Evolutionary conservation across 306 rosid genomes (phyloP).

Genomic region (Myrica gale): DNA sequence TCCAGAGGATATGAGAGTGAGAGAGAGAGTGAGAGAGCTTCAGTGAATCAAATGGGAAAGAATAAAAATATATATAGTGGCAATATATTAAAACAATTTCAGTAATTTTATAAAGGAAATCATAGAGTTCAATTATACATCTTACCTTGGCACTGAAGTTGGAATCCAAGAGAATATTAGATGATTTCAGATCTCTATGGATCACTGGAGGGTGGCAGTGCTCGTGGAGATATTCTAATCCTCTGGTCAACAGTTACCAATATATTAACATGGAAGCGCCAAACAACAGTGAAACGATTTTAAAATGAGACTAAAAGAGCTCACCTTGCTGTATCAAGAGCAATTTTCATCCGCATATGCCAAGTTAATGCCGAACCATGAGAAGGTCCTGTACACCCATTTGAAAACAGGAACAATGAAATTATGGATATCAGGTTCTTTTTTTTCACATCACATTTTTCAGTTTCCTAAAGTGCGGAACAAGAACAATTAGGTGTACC

Average conservation of each 20-base stretch:
- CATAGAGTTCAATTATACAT: constrained; percentile 11
- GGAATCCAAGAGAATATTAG: constrained; percentile 89
- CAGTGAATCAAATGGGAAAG: constrained; percentile 26
- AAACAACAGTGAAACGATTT: background rate
- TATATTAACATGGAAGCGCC: constrained; percentile 26
- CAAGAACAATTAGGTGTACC: constrained; percentile 17
- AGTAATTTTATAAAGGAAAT: constrained; percentile 1
- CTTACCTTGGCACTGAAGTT: constrained; percentile 92
- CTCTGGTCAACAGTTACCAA: constrained; percentile 58
- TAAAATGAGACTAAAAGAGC: constrained; percentile 18
- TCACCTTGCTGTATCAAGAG: constrained; percentile 91
- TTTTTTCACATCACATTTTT: constrained; percentile 1
- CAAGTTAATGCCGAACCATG: constrained; percentile 80
- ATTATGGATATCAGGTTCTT: background rate
- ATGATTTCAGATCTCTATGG: constrained; percentile 94
- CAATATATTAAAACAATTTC: constrained; percentile 9
- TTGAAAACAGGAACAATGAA: background rate
- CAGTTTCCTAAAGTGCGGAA: background rate
- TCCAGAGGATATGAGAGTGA: constrained; percentile 30
- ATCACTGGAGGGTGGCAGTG: constrained; percentile 80
- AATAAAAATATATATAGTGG: constrained; percentile 13
- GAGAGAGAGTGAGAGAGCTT: constrained; percentile 14
- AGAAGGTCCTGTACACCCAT: constrained; percentile 55
- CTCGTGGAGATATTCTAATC: constrained; percentile 86
- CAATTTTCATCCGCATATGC: constrained; percentile 93